These are phyloP conservation scores for Vanilla planifolia DNA, from an alignment of 106 monocot species.

Conservation along the genomic window DNA sequence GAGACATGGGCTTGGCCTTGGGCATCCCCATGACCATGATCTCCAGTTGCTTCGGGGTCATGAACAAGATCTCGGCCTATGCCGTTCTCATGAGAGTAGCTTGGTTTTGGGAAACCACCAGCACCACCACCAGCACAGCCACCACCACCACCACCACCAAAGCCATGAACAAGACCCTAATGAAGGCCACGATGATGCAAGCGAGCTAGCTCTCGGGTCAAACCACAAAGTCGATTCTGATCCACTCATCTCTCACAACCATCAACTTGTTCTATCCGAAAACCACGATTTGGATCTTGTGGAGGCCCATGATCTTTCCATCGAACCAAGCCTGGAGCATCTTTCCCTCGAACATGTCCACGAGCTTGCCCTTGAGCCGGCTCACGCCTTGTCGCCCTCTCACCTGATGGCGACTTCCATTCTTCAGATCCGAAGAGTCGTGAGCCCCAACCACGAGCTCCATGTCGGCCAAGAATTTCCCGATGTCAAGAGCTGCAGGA, in stretches of 20 bases:
- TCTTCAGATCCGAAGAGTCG: constrained; percentile 43
- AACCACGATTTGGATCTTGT: constrained; percentile 59
- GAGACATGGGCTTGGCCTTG: constrained; percentile 33
- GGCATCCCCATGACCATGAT: constrained; percentile 26
- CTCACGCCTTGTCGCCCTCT: constrained; percentile 31
- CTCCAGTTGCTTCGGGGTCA: constrained; percentile 34
- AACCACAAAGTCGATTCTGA: constrained; percentile 32
- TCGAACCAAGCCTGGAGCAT: constrained; percentile 35
- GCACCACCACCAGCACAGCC: no score
- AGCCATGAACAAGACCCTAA: constrained; percentile 1
- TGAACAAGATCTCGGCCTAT: constrained; percentile 23
- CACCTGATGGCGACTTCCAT: constrained; percentile 34
- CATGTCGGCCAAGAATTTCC: constrained; percentile 79
- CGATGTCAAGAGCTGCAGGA: constrained; percentile 85
- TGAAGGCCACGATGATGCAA: constrained; percentile 1
- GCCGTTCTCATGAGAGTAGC: not conserved
- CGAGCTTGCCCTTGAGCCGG: constrained; percentile 43
- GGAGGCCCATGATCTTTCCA: constrained; percentile 41
- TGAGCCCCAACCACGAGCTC: constrained; percentile 47
- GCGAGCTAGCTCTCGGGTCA: constrained; percentile 32
- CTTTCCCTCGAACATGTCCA: constrained; percentile 52
- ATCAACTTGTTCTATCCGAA: constrained; percentile 37
- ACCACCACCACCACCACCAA: constrained; percentile 9
- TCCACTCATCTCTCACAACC: constrained; percentile 16
- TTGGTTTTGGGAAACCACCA: constrained; percentile 8